Conservation (phyloP, 768 basidiomycete species). For the Neoboletus subvelutipes region DNA sequence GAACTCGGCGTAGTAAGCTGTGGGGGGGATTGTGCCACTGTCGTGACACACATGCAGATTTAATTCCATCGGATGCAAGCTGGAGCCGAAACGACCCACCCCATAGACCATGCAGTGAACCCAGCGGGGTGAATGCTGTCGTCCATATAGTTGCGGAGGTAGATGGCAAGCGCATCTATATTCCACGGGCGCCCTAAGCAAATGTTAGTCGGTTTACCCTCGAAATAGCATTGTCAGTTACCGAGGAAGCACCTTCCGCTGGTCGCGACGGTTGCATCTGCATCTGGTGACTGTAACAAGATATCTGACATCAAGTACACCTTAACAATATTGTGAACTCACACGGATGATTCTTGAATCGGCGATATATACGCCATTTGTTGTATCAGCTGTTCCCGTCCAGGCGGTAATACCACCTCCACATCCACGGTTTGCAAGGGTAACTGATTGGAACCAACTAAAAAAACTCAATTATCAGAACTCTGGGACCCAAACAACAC, state of each 20-base stretch:
- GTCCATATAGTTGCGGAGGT: constrained; percentile 57
- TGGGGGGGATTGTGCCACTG: constrained; percentile 48
- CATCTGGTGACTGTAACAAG: constrained; percentile 52
- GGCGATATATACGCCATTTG: constrained; percentile 54
- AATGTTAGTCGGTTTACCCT: not conserved
- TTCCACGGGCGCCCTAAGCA: constrained; percentile 57
- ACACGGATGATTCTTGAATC: constrained; percentile 57
- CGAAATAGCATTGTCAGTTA: constrained; percentile 5
- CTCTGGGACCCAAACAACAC: not conserved
- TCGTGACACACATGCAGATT: constrained; percentile 26
- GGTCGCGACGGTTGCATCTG: constrained; percentile 48
- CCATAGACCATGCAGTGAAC: constrained; percentile 46
- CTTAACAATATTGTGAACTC: constrained; percentile 17
- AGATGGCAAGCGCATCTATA: constrained; percentile 53
- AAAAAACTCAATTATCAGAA: not conserved
- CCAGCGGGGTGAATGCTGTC: constrained; percentile 50
- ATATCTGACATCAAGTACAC: not conserved
- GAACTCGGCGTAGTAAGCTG: constrained; percentile 60
- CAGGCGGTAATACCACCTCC: constrained; percentile 68
- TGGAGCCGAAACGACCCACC: constrained; percentile 1
- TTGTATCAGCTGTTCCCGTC: constrained; percentile 46
- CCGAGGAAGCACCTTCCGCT: constrained; percentile 52
- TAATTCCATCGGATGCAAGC: not conserved
- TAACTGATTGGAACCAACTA: constrained; percentile 61
- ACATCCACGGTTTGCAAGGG: constrained; percentile 60